These are phyloP conservation scores for Vigna nakashimae DNA, from an alignment of 306 rosid genomes.

Conservation along the genomic window DNA sequence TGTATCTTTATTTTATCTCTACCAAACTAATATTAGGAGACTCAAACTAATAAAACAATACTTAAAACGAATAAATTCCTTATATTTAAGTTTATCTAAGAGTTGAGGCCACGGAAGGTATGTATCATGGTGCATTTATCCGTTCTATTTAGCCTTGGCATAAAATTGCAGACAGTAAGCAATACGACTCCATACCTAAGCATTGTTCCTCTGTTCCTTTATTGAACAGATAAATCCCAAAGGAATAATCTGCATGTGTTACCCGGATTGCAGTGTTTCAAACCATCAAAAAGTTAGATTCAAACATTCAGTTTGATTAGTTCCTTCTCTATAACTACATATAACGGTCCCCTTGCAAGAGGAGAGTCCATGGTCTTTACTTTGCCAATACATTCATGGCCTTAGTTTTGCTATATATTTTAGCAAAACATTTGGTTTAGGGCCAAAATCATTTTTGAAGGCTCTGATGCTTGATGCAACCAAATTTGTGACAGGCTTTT, in stretches of 20 bases:
- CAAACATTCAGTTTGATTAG: no score
- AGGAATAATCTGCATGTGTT: neutral
- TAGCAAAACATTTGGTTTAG: no score
- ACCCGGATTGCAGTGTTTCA: neutral
- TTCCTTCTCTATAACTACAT: neutral
- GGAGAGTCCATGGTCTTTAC: neutral
- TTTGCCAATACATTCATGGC: neutral
- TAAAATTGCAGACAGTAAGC: neutral
- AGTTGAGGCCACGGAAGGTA: conserved; percentile 68
- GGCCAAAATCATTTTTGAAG: no score
- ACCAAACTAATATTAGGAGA: no score
- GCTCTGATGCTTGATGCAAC: no score
- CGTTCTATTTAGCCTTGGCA: neutral
- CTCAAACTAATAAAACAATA: no score
- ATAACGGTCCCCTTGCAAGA: neutral
- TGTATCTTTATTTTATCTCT: no score
- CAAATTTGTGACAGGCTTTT: no score
- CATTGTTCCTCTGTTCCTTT: neutral
- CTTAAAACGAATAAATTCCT: no score
- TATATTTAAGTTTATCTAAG: no score
- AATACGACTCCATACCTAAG: neutral
- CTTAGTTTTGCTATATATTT: neutral
- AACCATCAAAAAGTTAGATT: no score
- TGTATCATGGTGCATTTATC: neutral
- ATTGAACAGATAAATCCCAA: neutral